Evolutionary conservation across 768 basidiomycete genomes (phyloP).

Genomic region (Lactifluus piperatus): DNA sequence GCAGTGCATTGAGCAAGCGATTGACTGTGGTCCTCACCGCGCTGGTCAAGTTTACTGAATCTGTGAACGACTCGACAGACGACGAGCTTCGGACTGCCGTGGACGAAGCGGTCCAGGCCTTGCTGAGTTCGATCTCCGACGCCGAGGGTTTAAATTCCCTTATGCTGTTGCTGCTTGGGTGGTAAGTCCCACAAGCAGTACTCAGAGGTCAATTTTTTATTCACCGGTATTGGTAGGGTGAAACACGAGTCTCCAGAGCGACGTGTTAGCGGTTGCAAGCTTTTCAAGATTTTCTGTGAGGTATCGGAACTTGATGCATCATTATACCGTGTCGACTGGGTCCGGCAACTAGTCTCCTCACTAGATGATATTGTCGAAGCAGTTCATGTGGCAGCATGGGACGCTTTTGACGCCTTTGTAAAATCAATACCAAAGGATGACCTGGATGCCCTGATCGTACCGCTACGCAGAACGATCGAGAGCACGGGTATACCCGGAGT

Average conservation of each 20-base stretch:
- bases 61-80: slow-evolving; percentile 40
- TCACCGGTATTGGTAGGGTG: slow-evolving; percentile 42
- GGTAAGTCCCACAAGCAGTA: slow-evolving; percentile 40
- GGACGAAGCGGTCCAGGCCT: slow-evolving; percentile 62
- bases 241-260: slow-evolving; percentile 64
- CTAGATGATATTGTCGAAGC: slow-evolving; percentile 69
- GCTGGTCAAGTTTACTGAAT: slow-evolving; percentile 70
- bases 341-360: slow-evolving; percentile 76
- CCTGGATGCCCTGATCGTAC: slow-evolving; percentile 81
- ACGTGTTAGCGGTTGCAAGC: slow-evolving; percentile 67
- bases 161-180: slow-evolving; percentile 83
- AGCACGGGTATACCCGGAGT: slow-evolving; percentile 69
- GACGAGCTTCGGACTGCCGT: slow-evolving; percentile 66
- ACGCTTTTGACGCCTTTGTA: slow-evolving; percentile 77
- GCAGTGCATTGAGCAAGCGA: slow-evolving; percentile 78
- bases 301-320: slow-evolving; percentile 74
- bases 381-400: slow-evolving; percentile 78
- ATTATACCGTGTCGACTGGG: slow-evolving; percentile 89
- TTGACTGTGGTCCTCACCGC: slow-evolving; percentile 71
- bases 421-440: slow-evolving; percentile 91
- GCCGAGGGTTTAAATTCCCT: slow-evolving; percentile 82
- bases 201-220: background rate
- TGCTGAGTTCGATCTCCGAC: slow-evolving; percentile 75
- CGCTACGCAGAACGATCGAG: slow-evolving; percentile 84
- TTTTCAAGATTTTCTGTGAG: slow-evolving; percentile 80